A percentile compares a stretch with the other conserved stretches of the same genome.
Conservation (phyloP, 73 alveolate species). For the Tetrahymena malaccensis region DNA sequence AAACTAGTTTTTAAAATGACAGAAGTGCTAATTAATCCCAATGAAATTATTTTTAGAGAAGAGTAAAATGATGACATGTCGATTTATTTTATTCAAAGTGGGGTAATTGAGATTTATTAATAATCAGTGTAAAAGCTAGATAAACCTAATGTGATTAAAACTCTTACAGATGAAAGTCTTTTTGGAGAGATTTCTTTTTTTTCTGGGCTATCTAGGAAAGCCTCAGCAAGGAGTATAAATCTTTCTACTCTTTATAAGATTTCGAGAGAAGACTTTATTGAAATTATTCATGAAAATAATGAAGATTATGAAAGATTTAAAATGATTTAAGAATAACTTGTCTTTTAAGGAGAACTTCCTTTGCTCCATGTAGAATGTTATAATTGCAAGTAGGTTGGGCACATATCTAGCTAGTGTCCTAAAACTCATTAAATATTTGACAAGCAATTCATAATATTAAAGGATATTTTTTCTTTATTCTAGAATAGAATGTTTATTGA, state of each 20-base stretch:
- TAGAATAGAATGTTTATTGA: too few species aligned
- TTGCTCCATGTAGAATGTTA: background rate
- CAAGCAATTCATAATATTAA: background rate
- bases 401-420: background rate
- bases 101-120: background rate
- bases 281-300: background rate
- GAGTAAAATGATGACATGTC: background rate
- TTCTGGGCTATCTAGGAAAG: constrained; percentile 7
- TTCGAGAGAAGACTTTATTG: background rate
- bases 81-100: background rate
- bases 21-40: background rate
- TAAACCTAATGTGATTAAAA: background rate
- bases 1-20: background rate
- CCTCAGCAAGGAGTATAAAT: constrained; percentile 3
- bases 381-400: background rate
- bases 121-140: background rate
- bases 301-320: constrained; percentile 14
- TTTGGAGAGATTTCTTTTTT: constrained; percentile 24
- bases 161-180: background rate
- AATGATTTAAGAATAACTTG: background rate
- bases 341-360: background rate
- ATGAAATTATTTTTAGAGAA: background rate
- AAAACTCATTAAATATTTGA: background rate
- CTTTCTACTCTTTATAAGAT: background rate
- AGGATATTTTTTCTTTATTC: background rate